Percentiles rank a stretch among this genome's conserved stretches.
These are phyloP conservation scores for Przewalskia tangutica DNA, from an alignment of 257 asterid genomes.

Conservation along the genomic window DNA sequence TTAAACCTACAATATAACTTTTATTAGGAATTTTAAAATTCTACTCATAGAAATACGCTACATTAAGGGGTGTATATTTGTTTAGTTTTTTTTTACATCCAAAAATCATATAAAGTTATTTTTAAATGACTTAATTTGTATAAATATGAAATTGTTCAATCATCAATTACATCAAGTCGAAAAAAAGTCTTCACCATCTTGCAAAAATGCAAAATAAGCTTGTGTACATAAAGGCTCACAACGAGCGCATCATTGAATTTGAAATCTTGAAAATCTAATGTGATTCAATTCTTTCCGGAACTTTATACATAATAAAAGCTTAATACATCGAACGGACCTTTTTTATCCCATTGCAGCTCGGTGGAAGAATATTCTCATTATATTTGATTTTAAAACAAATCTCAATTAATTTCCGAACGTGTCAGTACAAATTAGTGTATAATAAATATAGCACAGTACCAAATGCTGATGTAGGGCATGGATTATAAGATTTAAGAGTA, in stretches of 20 bases:
- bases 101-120: no score
- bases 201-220: no score
- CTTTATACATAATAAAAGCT: no score
- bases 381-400: background rate
- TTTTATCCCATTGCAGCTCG: background rate
- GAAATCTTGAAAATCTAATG: no score
- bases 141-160: no score
- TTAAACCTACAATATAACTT: no score
- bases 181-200: no score
- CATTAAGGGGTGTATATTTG: background rate
- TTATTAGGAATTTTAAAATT: no score
- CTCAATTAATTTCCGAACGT: background rate
- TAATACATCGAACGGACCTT: background rate
- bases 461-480: background rate
- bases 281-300: no score
- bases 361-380: background rate
- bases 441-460: background rate
- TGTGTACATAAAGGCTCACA: no score
- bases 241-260: no score
- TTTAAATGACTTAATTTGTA: background rate
- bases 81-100: background rate
- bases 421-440: background rate
- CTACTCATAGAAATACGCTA: background rate
- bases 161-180: no score
- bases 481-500: background rate